A percentile compares a stretch with the other conserved stretches of the same genome.
Conservation (phyloP, 2,329 filamentous ascomycete genomes). For the Calonectria pseudoreteaudii region DNA sequence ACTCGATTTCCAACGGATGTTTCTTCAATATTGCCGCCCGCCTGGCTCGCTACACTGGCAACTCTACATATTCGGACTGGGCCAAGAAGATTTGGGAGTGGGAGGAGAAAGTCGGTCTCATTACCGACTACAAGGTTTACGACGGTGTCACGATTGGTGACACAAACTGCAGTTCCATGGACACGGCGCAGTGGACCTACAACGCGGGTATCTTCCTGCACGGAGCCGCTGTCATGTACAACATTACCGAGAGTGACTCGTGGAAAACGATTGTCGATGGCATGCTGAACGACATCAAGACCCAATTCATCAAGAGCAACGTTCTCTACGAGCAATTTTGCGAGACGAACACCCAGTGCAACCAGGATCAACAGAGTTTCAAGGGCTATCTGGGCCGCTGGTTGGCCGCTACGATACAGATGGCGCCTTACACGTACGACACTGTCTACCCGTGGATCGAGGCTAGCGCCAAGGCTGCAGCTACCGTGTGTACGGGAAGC, state of each 20-base stretch:
- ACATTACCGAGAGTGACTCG: conserved; percentile 62
- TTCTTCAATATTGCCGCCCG: conserved; percentile 79
- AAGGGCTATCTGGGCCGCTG: conserved; percentile 81
- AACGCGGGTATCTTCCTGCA: conserved; percentile 76
- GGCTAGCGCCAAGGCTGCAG: conserved; percentile 65
- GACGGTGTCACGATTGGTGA: conserved; percentile 58
- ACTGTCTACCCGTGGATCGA: conserved; percentile 64
- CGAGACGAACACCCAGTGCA: conserved; percentile 70
- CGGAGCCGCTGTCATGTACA: conserved; percentile 71
- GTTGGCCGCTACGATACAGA: conserved; percentile 66
- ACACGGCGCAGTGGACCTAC: conserved; percentile 75
- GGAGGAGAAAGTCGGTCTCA: conserved; percentile 67
- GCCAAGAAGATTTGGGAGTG: conserved; percentile 78
- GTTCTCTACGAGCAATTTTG: conserved; percentile 76
- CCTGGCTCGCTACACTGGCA: conserved; percentile 82
- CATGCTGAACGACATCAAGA: conserved; percentile 62
- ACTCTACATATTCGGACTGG: conserved; percentile 82
- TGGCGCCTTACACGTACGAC: conserved; percentile 65
- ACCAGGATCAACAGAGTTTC: conserved; percentile 79
- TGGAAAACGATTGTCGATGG: conserved; percentile 72
- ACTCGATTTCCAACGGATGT: conserved; percentile 76
- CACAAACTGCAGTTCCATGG: conserved; percentile 61
- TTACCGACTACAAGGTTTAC: conserved; percentile 67
- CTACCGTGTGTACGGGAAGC: conserved; percentile 62
- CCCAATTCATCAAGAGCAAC: conserved; percentile 65